These are phyloP conservation scores for Friedmanniomyces endolithicus DNA, from an alignment of 495 filamentous ascomycete species.

Conservation along the genomic window DNA sequence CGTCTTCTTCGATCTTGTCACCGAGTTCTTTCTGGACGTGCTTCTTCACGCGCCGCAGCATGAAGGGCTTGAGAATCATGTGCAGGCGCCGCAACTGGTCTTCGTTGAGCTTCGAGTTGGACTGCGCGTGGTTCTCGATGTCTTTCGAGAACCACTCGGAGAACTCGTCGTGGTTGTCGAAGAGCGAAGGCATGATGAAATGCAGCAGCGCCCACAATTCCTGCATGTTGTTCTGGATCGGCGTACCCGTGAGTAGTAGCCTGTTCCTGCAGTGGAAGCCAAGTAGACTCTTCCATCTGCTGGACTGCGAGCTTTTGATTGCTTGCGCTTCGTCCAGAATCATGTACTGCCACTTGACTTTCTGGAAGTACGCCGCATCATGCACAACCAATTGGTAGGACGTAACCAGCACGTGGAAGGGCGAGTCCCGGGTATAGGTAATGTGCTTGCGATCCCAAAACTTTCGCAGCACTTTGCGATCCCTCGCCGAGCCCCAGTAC, in stretches of 20 bases:
- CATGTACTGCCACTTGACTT: slow-evolving; percentile 99
- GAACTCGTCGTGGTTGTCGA: slow-evolving; percentile 98
- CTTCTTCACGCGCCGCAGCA: slow-evolving; percentile 98
- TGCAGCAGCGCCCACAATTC: slow-evolving; percentile 95
- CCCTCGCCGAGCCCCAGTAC: slow-evolving; percentile 91
- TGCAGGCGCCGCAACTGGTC: slow-evolving; percentile 92
- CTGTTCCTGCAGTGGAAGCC: slow-evolving; percentile 94
- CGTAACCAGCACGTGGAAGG: slow-evolving; percentile 91
- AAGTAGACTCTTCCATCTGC: slow-evolving; percentile 88
- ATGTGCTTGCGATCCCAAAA: slow-evolving; percentile 98
- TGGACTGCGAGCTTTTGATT: slow-evolving; percentile 95
- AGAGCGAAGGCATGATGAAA: slow-evolving; percentile 98
- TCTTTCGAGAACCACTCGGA: slow-evolving; percentile 99
- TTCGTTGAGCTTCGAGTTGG: slow-evolving; percentile 96
- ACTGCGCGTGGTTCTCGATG: slow-evolving; percentile 95
- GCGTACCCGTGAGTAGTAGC: slow-evolving; percentile 86
- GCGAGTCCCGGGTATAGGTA: slow-evolving; percentile 80
- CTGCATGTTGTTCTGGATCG: slow-evolving; percentile 99
- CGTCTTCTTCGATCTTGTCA: slow-evolving; percentile 93
- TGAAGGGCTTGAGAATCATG: slow-evolving; percentile 98
- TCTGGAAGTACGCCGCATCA: slow-evolving; percentile 93
- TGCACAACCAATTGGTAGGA: slow-evolving; percentile 96
- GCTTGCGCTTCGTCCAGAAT: slow-evolving; percentile 97
- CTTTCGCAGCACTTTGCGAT: slow-evolving; percentile 90
- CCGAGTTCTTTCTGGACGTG: slow-evolving; percentile 97